Percentiles rank a stretch among this genome's conserved stretches.
phyloP scores from a whole-genome alignment of 1,284 basidiomycete genomes.

The Microbotryomycetes sp. region DNA sequence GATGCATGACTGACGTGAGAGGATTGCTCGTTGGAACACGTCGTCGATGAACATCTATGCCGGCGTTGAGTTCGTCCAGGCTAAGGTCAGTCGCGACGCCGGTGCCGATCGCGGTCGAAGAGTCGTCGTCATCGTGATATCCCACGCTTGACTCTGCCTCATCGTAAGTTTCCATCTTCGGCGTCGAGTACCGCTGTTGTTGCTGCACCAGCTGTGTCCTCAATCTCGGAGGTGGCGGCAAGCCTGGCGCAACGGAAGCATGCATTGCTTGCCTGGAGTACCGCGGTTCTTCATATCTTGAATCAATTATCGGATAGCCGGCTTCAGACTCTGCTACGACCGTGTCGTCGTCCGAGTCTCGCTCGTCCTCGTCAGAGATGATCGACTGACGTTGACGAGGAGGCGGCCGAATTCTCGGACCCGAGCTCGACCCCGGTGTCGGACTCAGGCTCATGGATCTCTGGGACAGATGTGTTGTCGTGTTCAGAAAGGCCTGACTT shows the following conservation, averaged over 20 bases:
- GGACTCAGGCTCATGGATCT: background rate
- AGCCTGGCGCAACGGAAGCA: background rate
- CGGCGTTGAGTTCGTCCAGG: constrained; percentile 3
- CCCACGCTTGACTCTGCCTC: background rate
- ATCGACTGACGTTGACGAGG: background rate
- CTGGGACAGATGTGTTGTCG: background rate
- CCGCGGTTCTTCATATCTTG: no score
- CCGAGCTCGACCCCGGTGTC: background rate
- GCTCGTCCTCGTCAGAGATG: background rate
- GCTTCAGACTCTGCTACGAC: background rate
- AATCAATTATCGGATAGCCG: no score
- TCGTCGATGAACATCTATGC: no score
- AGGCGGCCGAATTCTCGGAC: background rate
- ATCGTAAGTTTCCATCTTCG: background rate
- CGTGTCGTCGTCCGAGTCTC: background rate
- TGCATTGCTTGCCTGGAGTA: background rate
- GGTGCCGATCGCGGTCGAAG: constrained; percentile 7
- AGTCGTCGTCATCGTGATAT: background rate
- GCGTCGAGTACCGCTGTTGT: no score
- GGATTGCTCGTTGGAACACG: background rate
- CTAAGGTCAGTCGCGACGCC: constrained; percentile 21
- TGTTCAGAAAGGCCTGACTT: background rate
- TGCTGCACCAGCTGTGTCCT: no score
- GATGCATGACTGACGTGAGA: background rate
- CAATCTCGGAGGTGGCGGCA: background rate